Evolutionary conservation across 352 stramenopile species (phyloP), one percentile per base, ranked within the genome.

Genomic region (Pythium brachiatum): DNA sequence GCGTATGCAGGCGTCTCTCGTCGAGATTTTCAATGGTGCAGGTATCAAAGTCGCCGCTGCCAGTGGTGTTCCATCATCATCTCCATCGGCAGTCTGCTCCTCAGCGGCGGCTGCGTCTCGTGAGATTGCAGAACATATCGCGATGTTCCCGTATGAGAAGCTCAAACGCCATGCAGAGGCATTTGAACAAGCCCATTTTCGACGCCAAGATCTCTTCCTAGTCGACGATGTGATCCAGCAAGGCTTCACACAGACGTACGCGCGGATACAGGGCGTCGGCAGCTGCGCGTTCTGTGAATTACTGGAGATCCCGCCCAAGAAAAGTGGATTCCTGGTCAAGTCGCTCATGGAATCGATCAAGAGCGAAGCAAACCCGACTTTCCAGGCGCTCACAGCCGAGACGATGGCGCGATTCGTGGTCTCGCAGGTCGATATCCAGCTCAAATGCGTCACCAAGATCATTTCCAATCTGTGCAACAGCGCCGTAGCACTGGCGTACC

Each of bases 281-380:
- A 88, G 79, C 62, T 76, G 72, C 27, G 81, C 71, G 7, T 91
- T 77, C 54, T 86, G 71, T 48, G 69, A 74, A 26, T 13, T 94
- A 41, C 53, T 91, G 18, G 60, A 70, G 2, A 73, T 88, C 39
- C 83, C 83, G 6, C 57, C 70, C 57, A 91, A 90, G 48, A 89
- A 87, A 54, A 80, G 79, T 41, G 86, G 82, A 0, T 92, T 95
- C 51, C 66, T 95, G 12, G 81, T 95, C 7, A 89, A 83, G 55
- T 72, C 84, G 20, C 60, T 93, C 15, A 95, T 95, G 84, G 79
- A 90, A 6, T 78, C 81, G 6, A 75, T 94, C 61, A 95, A 94
- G 38, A 73, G 64, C 52, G 81, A 92, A 62, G 62, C 75, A 0
- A 71, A 81, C 34, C n/a, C 38, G 8, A 69, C 67, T 11, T 83